Evolutionary conservation across 2,329 filamentous ascomycete genomes (phyloP).

Genomic region (Alternaria tenuissima): DNA sequence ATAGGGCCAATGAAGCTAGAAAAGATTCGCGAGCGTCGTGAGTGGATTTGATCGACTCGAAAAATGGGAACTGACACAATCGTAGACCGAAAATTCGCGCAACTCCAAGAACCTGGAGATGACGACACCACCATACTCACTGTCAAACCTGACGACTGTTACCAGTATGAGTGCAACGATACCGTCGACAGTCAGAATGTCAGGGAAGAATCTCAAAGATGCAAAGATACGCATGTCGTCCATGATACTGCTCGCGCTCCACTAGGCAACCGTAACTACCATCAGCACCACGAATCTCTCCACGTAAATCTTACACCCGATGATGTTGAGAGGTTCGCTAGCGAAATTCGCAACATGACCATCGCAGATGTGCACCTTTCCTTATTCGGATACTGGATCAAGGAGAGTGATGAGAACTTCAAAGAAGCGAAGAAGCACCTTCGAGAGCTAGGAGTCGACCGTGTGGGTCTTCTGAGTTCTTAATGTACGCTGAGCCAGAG

Average conservation of each 20-base stretch:
- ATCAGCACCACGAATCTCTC: conserved; percentile 11
- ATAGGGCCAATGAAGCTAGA: background rate
- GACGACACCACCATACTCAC: background rate
- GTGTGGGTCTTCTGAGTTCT: conserved; percentile 22
- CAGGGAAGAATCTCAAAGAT: background rate
- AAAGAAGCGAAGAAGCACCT: conserved; percentile 33
- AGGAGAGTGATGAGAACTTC: conserved; percentile 30
- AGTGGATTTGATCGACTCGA: background rate
- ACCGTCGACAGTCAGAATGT: background rate
- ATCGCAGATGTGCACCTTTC: conserved; percentile 37
- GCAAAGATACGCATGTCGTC: background rate
- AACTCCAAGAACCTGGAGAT: background rate
- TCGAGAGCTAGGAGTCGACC: conserved; percentile 39
- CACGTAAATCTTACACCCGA: conserved; percentile 19
- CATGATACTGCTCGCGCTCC: background rate
- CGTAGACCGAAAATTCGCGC: conserved; percentile 1
- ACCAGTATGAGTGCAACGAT: background rate
- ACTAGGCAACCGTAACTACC: background rate
- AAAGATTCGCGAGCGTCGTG: background rate
- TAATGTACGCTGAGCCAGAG: too few species aligned
- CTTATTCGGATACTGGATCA: conserved; percentile 39
- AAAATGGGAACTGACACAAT: background rate
- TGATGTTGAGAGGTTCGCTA: conserved; percentile 20
- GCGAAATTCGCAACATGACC: conserved; percentile 33
- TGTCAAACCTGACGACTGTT: background rate